Percentiles rank a stretch among this genome's conserved stretches.
phyloP scores from a whole-genome alignment of 2,329 filamentous ascomycete species.

The Apiospora hydei region DNA sequence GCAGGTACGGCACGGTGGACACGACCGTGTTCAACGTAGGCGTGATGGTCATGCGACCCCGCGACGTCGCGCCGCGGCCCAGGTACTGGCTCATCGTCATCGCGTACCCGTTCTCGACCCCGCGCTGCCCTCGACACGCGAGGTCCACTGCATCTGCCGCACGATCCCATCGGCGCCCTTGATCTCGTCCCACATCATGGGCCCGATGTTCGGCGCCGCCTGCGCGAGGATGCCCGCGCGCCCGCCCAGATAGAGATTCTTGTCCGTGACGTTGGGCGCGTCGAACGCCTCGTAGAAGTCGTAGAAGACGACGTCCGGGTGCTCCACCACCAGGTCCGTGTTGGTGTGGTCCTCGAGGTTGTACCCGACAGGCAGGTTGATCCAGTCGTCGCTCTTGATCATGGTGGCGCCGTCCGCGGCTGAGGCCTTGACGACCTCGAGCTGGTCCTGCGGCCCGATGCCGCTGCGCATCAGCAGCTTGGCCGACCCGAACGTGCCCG shows the following conservation, averaged over 20 bases:
- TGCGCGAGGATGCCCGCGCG: constrained; percentile 68
- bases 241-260: constrained; percentile 52
- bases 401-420: constrained; percentile 56
- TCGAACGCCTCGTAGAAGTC: constrained; percentile 71
- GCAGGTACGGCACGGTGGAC: constrained; percentile 65
- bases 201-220: constrained; percentile 70
- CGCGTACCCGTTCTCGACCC: constrained; percentile 44
- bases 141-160: constrained; percentile 71
- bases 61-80: constrained; percentile 67
- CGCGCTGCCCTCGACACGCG: constrained; percentile 66
- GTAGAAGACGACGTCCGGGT: constrained; percentile 62
- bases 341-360: constrained; percentile 66
- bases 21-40: constrained; percentile 64
- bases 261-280: constrained; percentile 53
- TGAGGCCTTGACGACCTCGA: constrained; percentile 59
- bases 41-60: constrained; percentile 68
- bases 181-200: constrained; percentile 67
- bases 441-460: constrained; percentile 70
- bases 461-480: constrained; percentile 75
- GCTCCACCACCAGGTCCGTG: constrained; percentile 56
- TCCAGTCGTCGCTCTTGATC: constrained; percentile 60
- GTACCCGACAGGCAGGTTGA: constrained; percentile 65
- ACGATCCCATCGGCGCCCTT: constrained; percentile 64
- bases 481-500: constrained; percentile 73
- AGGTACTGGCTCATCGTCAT: constrained; percentile 69